Evolutionary conservation across 1,284 basidiomycete species (phyloP), one percentile per base, ranked within the genome.

Genomic region (Fomitopsis schrenkii): DNA sequence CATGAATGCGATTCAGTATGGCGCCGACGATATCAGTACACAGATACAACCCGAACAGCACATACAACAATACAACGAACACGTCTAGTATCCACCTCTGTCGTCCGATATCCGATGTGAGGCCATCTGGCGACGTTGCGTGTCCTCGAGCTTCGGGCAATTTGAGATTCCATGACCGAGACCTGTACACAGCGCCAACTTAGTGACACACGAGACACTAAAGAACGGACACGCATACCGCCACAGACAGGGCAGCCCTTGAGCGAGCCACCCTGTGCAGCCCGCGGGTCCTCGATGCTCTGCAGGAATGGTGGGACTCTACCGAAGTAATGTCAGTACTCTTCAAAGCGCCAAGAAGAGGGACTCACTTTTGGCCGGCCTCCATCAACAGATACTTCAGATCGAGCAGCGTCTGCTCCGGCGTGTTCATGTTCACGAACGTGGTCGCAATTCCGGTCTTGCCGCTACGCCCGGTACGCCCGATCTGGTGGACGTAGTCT

Each of bases 361-460:
- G 42, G 22, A 80, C 85, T 58, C 62, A 91, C 93, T 95, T 95
- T 78, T 99, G 97, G 59, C 97, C 97, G 2, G 97, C 96, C 75
- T 99, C 97, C 82, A 97, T 91, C 57, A 99, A 79, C 56, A 99
- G 78, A 72, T 99, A 99, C 77, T 99, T 99, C 65, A 99, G 80
- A 81, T 99, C 97, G 63, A 99, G 77, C 54, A 99, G 77, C 0
- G 97, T 99, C 78, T 98, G 96, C 73, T 99, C 96, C 0, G 91
- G 84, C 2, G 96, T 97, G 70, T 93, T 94, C 89, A 96, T 95
- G 73, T 99, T 99, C 61, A 99, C 94, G 75, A 99, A 99, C n/a
- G 97, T 97, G 26, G 97, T 99, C n/a, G 97, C 97, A 59, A 98
- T 95, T 64, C 97, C 97, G 1, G 97, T 99, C 74, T 98, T 98